Evolutionary conservation across 1,284 basidiomycete genomes (phyloP).

Genomic region (Fomes fomentarius): DNA sequence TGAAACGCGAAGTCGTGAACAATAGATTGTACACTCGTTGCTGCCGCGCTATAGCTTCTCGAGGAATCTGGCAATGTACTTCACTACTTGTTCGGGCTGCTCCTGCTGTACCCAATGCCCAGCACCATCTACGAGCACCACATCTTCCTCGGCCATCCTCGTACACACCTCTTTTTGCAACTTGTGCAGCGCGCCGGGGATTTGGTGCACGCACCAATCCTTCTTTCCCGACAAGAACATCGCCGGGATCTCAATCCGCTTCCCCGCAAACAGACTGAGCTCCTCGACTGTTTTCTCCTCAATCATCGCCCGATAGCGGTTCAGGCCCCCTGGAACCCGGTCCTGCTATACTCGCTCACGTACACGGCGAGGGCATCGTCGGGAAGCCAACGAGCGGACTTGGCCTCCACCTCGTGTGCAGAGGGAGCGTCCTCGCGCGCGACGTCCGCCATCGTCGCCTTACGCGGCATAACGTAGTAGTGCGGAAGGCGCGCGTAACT

Average conservation of each 20-base stretch:
- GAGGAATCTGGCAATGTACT: conserved; percentile 39
- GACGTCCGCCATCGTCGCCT: conserved; percentile 54
- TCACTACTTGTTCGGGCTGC: conserved; percentile 37
- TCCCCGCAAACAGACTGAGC: conserved; percentile 34
- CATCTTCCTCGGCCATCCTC: conserved; percentile 42
- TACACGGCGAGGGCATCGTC: conserved; percentile 54
- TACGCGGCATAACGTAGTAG: conserved; percentile 66
- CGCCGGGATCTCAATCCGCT: conserved; percentile 49
- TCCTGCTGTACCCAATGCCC: conserved; percentile 67
- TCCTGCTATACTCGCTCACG: conserved; percentile 49
- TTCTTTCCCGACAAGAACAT: conserved; percentile 56
- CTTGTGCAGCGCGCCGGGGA: conserved; percentile 48
- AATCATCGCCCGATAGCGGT: conserved; percentile 49
- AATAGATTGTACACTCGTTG: no score
- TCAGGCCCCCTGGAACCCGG: conserved; percentile 68
- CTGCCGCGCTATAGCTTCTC: no score
- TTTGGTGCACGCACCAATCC: conserved; percentile 65
- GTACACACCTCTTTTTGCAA: conserved; percentile 41
- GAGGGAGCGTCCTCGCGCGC: conserved; percentile 37
- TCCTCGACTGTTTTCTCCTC: conserved; percentile 19
- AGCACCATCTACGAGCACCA: conserved; percentile 57
- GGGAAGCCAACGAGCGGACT: conserved; percentile 48
- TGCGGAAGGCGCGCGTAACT: conserved; percentile 50
- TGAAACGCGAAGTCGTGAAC: no score
- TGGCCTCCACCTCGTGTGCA: conserved; percentile 29